These are phyloP conservation scores for Berberis vulgaris DNA, from an alignment of 164 flowering plant genomes.

Conservation along the genomic window DNA sequence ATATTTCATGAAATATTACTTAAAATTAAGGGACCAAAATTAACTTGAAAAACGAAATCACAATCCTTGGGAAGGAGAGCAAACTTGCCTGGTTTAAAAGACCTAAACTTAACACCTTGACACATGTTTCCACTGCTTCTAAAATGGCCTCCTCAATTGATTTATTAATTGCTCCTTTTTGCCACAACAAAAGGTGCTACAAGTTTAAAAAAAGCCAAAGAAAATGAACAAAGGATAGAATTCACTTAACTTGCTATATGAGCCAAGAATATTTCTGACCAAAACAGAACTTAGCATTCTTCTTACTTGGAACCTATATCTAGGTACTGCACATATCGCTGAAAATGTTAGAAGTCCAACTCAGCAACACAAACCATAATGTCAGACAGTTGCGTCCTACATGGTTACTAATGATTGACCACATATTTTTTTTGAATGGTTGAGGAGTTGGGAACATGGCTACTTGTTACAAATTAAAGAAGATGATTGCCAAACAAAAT, in stretches of 20 bases:
- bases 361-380: conserved; percentile 25
- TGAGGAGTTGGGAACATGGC: conserved; percentile 48
- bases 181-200: conserved; percentile 40
- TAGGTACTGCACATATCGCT: conserved; percentile 65
- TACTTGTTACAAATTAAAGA: too few species aligned
- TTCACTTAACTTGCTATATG: not conserved
- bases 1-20: not conserved
- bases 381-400: conserved; percentile 15
- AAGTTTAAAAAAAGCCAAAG: not conserved
- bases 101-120: conserved; percentile 59
- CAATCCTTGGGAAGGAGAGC: not conserved
- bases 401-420: conserved; percentile 24
- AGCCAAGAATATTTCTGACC: not conserved
- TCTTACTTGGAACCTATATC: conserved; percentile 50
- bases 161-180: conserved; percentile 35
- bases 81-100: conserved; percentile 52
- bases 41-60: too few species aligned
- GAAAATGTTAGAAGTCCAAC: conserved; percentile 39
- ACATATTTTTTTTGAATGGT: conserved; percentile 46
- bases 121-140: conserved; percentile 51
- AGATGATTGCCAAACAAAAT: too few species aligned
- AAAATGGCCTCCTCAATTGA: conserved; percentile 58
- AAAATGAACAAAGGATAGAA: too few species aligned
- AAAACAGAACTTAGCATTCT: not conserved
- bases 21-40: too few species aligned